Evolutionary conservation across 345 rosid species (phyloP).

Genomic region (Geranium rotundifolium): DNA sequence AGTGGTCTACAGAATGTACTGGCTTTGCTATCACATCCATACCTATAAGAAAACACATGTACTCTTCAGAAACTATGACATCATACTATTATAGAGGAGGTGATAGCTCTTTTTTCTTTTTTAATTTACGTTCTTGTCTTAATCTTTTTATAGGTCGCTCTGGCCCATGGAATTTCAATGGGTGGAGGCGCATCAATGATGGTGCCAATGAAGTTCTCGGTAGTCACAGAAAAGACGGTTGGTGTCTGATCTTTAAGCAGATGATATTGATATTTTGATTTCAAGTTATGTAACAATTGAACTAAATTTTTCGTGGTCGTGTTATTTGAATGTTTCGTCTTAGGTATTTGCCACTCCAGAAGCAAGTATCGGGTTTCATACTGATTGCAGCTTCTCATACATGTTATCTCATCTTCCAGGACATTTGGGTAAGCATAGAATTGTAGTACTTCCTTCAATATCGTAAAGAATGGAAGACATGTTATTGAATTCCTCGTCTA

Average conservation of each 20-base stretch:
- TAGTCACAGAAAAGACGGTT: slow-evolving; percentile 90
- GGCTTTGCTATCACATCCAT: slow-evolving; percentile 91
- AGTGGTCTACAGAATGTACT: slow-evolving; percentile 89
- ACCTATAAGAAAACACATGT: slow-evolving; percentile 80
- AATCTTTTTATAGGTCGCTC: slow-evolving; percentile 46
- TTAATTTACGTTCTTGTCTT: no score
- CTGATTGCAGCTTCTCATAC: slow-evolving; percentile 88
- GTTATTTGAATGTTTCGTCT: not conserved
- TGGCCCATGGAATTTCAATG: slow-evolving; percentile 84
- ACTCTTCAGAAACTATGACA: not conserved
- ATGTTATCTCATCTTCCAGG: slow-evolving; percentile 79
- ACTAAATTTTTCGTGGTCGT: no score
- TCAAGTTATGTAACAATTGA: not conserved
- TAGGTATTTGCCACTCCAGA: slow-evolving; percentile 92
- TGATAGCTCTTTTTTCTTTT: no score
- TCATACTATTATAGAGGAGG: no score
- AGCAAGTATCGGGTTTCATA: slow-evolving; percentile 88
- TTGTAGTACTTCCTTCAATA: no score
- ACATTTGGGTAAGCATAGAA: slow-evolving; percentile 47
- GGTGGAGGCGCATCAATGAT: slow-evolving; percentile 92
- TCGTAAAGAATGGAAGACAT: no score
- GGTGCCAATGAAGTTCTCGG: slow-evolving; percentile 92
- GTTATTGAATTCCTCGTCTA: no score
- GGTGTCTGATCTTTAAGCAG: slow-evolving; percentile 7
- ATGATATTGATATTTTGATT: no score